Percentiles rank a stretch among this genome's conserved stretches.
Conservation (phyloP, 495 filamentous ascomycete species). For the Trichocladium uniseriatum region DNA sequence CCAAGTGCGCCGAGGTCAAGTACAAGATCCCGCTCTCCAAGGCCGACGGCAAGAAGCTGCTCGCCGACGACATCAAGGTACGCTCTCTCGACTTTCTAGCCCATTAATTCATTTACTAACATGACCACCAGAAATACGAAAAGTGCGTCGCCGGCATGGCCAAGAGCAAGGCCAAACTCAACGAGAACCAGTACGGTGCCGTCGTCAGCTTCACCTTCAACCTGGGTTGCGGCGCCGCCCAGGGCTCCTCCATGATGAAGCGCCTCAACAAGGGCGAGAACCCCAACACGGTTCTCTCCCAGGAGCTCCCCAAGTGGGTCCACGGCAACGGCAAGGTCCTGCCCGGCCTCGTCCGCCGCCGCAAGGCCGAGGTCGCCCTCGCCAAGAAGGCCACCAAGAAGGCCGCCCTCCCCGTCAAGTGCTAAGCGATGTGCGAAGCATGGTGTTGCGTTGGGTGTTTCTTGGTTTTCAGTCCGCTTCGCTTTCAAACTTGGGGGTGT, state of each 20-base stretch:
- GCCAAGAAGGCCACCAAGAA: constrained; percentile 22
- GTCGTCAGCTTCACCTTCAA: constrained; percentile 43
- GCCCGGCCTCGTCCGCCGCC: constrained; percentile 31
- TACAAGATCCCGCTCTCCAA: constrained; percentile 37
- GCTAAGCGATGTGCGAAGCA: neutral
- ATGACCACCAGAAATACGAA: constrained; percentile 6
- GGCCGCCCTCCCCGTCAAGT: constrained; percentile 13
- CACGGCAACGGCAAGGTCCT: constrained; percentile 32
- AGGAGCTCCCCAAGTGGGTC: constrained; percentile 43
- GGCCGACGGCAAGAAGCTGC: constrained; percentile 30
- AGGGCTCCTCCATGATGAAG: constrained; percentile 30
- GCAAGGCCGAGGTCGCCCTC: constrained; percentile 36
- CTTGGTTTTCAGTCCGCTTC: too few relatives aligned
- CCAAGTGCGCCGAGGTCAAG: constrained; percentile 35
- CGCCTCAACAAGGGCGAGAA: constrained; percentile 40
- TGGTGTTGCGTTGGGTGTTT: too few relatives aligned
- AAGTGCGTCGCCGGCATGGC: constrained; percentile 33
- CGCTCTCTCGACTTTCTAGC: neutral
- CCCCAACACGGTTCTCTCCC: constrained; percentile 28
- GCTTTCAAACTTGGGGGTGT: too few relatives aligned
- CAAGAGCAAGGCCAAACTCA: constrained; percentile 30
- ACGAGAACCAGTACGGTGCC: constrained; percentile 43
- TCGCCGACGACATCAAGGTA: constrained; percentile 36
- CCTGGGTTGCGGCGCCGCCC: constrained; percentile 40
- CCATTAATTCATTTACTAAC: neutral